phyloP scores from a whole-genome alignment of 2,329 filamentous ascomycete species.

The Penicillium sp. region DNA sequence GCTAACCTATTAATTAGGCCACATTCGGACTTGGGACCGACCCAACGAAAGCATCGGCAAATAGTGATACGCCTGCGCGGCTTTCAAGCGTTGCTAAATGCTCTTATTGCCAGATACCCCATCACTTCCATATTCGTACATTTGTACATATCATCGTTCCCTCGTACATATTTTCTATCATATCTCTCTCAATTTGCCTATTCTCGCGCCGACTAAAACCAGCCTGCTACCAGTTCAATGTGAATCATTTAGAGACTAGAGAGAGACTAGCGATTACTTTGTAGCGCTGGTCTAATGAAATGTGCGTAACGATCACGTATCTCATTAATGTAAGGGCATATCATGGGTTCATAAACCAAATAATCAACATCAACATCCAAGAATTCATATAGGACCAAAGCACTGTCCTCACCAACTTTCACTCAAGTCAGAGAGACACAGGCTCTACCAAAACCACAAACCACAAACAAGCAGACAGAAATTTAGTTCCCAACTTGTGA shows the following conservation, averaged over 20 bases:
- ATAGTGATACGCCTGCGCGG: conserved; percentile 17
- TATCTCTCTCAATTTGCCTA: no score
- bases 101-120: conserved; percentile 6
- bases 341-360: conserved; percentile 6
- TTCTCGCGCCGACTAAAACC: no score
- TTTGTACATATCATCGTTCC: background rate
- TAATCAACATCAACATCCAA: conserved; percentile 9
- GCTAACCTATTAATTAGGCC: conserved; percentile 53
- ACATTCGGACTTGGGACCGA: conserved; percentile 73
- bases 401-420: background rate
- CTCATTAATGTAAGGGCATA: conserved; percentile 13
- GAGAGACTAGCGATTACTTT: background rate
- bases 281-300: background rate
- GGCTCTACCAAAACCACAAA: background rate
- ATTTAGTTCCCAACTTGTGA: background rate
- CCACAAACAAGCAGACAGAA: background rate
- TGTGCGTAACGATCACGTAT: conserved; percentile 6
- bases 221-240: no score
- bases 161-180: background rate
- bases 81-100: background rate
- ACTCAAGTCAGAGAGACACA: background rate
- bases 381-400: conserved; percentile 3
- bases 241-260: no score
- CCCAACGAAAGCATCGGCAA: conserved; percentile 50
- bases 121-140: background rate